Evolutionary conservation across 306 rosid genomes (phyloP), one percentile per base, ranked within the genome.

Genomic region (Sicyos edulis): DNA sequence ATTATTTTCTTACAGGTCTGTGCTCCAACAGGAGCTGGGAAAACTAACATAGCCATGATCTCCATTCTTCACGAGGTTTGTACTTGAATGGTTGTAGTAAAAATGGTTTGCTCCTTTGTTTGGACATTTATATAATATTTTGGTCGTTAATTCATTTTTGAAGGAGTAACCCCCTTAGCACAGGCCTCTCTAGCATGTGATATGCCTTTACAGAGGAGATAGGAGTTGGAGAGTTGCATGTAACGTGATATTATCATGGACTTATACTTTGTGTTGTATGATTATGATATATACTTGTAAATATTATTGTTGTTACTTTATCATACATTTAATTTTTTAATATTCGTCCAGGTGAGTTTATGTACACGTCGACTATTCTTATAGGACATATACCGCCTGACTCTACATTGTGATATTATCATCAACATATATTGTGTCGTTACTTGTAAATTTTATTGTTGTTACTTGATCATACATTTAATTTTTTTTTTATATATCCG

Each of bases 21-120:
- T 84, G 98, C 98, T 77, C 98, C 98, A 10, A 92, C 98, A 45
- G 98, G 98, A 64, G 98, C 98, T 83, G 98, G 98, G 24, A 92
- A 92, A 81, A 92, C 98, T 71, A 92, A 92, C 78, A 92, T 92
- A 80, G 98, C 98, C 64, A 92, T 92, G 98, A 84, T 90, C 78
- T 88, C 98, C 67, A 82, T 92, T 83, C 89, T 92, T 45, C 98
- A 90, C 12, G 98, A 92, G 96, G 98, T 92, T 55, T 82, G 83
- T 79, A 53, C 54, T 61, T 54, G 59, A 45, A 79, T 70, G 51
- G 24, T 70, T 55, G 69, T 40, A 42, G 37, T 66, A 50, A 15
- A 63, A 54, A 67, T 40, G 11, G 49, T 40, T 4, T 63, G 32
- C 58, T 53, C 9, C 54, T 53, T 47, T n/a, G 50, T 53, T 53